phyloP scores from a whole-genome alignment of 768 basidiomycete species.

The Agaricus blazei region DNA sequence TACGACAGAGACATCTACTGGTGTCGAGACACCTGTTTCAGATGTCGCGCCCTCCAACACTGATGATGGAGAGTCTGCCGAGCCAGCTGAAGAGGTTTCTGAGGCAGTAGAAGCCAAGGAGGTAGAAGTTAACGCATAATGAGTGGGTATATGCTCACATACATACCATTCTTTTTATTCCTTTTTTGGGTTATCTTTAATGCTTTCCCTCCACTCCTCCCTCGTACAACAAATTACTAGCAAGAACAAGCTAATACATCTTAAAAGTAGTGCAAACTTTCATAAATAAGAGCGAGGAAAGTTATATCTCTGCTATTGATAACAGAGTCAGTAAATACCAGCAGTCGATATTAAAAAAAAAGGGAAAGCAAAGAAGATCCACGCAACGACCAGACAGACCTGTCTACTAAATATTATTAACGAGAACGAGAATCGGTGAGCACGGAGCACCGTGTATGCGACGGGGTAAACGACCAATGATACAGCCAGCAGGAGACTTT shows the following conservation, averaged over 20 bases:
- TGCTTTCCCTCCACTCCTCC: neutral
- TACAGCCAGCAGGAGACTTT: constrained; percentile 15
- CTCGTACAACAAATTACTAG: neutral
- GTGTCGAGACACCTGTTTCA: constrained; percentile 21
- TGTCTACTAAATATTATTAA: neutral
- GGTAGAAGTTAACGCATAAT: constrained; percentile 17
- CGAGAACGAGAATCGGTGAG: constrained; percentile 3
- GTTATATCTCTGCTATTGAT: constrained; percentile 11
- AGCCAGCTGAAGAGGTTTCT: constrained; percentile 20
- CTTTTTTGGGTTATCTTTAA: constrained; percentile 5
- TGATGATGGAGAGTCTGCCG: constrained; percentile 38
- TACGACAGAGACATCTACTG: constrained; percentile 19
- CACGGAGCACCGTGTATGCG: neutral
- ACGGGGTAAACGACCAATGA: constrained; percentile 16
- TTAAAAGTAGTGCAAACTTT: constrained; percentile 10
- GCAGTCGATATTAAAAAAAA: constrained; percentile 1
- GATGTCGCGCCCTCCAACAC: constrained; percentile 32
- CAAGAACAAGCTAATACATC: constrained; percentile 6
- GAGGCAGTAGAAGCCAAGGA: constrained; percentile 26
- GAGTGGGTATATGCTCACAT: neutral
- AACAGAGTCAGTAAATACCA: constrained; percentile 9
- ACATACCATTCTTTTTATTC: neutral
- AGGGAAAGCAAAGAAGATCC: neutral
- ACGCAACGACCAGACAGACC: neutral
- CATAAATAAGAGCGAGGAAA: constrained; percentile 10